Evolutionary conservation across 352 stramenopile species (phyloP).

Genomic region (Phytophthora meadii): DNA sequence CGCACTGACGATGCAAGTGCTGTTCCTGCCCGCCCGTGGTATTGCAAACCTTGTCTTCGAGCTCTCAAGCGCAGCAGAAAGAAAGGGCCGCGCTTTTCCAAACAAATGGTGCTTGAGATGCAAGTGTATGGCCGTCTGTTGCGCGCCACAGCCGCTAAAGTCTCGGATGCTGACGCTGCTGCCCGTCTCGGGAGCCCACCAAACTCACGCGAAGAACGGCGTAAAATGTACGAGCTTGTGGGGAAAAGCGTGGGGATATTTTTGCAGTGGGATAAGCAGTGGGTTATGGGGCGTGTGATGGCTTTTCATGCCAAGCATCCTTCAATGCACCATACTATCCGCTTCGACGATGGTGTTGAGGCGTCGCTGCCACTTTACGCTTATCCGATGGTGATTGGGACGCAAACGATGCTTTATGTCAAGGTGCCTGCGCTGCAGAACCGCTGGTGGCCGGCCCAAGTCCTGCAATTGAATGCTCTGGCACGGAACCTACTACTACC

Average conservation of each 20-base stretch:
- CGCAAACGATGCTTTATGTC: conserved; percentile 70
- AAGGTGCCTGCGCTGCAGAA: conserved; percentile 68
- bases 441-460: conserved; percentile 78
- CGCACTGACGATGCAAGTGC: conserved; percentile 41
- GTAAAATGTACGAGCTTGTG: conserved; percentile 66
- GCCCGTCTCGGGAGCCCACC: conserved; percentile 59
- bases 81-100: conserved; percentile 81
- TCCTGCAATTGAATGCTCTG: conserved; percentile 71
- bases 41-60: conserved; percentile 68
- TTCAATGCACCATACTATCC: conserved; percentile 64
- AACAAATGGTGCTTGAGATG: conserved; percentile 89
- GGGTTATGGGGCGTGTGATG: conserved; percentile 74
- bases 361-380: conserved; percentile 69
- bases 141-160: conserved; percentile 69
- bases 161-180: conserved; percentile 52
- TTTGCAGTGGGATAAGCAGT: conserved; percentile 81
- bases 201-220: conserved; percentile 50
- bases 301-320: conserved; percentile 62
- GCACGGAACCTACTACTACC: conserved; percentile 56
- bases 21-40: conserved; percentile 73
- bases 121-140: conserved; percentile 77
- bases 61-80: conserved; percentile 82
- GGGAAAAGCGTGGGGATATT: conserved; percentile 74
- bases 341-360: conserved; percentile 76
- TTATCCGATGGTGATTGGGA: conserved; percentile 75